Conservation (phyloP, 441 rosid species). For the Mallotus repandus region DNA sequence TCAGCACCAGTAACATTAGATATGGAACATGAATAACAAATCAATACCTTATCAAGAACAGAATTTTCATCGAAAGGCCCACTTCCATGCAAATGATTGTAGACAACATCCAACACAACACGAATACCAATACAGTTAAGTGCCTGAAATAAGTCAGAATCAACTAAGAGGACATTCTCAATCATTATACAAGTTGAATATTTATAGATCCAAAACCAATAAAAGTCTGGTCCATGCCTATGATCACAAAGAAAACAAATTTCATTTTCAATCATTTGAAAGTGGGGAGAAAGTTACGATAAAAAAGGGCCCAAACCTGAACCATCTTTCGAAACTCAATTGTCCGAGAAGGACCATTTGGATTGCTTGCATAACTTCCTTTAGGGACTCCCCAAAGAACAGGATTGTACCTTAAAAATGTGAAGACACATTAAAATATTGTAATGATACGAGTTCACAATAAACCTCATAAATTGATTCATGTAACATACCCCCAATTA, state of each 20-base stretch:
- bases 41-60: constrained; percentile 86
- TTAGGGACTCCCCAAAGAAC: constrained; percentile 97
- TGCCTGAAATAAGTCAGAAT: constrained; percentile 50
- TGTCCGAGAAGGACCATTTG: constrained; percentile 71
- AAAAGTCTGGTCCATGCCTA: constrained; percentile 17
- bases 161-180: constrained; percentile 8
- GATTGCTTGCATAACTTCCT: constrained; percentile 94
- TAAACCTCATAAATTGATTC: constrained; percentile 18
- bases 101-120: constrained; percentile 90
- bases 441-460: constrained; percentile 16
- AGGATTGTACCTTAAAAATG: constrained; percentile 76
- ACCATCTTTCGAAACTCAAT: constrained; percentile 92
- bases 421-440: constrained; percentile 25
- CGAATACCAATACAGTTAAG: constrained; percentile 65
- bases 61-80: constrained; percentile 81
- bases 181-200: constrained; percentile 3
- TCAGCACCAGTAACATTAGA: background rate
- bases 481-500: constrained; percentile 89
- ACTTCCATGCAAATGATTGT: constrained; percentile 88
- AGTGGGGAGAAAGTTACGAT: constrained; percentile 3
- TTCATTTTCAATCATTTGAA: background rate
- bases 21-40: constrained; percentile 16
- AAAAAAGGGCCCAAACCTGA: constrained; percentile 53
- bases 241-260: constrained; percentile 2
- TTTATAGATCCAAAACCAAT: constrained; percentile 8